Evolutionary conservation across 805 yeast species (phyloP), one percentile per base, ranked within the genome.

Genomic region (Zygosaccharomyces bailii): DNA sequence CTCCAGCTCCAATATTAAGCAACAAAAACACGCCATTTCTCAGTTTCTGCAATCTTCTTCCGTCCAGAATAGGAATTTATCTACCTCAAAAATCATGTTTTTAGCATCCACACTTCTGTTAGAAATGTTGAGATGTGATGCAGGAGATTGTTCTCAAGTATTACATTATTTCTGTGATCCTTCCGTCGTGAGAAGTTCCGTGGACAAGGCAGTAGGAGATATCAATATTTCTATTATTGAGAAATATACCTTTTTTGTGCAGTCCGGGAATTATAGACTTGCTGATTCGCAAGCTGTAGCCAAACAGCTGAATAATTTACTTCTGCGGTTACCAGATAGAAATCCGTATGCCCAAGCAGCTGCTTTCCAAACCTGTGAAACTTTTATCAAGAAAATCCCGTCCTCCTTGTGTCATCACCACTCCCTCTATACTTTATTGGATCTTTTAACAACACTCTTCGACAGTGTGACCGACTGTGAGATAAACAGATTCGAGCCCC

Each of bases 111-210:
- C 95, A 0, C 71, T 84, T 3, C 74, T 89, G 45, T 72, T 91
- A 29, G 99, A 93, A 68, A 72, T 80, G 14, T 70, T 88, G 41
- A 74, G 99, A 47, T 86, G 86, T 16, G 79, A 75, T 42, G 72
- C 84, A 6, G 98, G 97, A 10, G 82, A 84, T 51, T 84, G 96
- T 52, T 81, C 95, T 0, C 79, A 81, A n/a, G 70, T 80, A 27
- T 73, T 91, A 43, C 73, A 75, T 31, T 93, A 93, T 66, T 83
- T 84, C 54, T 84, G 93, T 1, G 98, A 93, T 59, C 93, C 96
- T 2, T 83, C 95, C 0, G 72, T 87, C 50, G 71, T 75, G 29
- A 76, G 86, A 29, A 75, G 80, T 29, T 86, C 82, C 7, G 75
- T 88, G 10, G 86, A 82, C 43, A 82, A 76, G 50, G 79, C 76